These are phyloP conservation scores for Aspergillus novofumigatus DNA, from an alignment of 2,329 filamentous ascomycete species.

Conservation along the genomic window DNA sequence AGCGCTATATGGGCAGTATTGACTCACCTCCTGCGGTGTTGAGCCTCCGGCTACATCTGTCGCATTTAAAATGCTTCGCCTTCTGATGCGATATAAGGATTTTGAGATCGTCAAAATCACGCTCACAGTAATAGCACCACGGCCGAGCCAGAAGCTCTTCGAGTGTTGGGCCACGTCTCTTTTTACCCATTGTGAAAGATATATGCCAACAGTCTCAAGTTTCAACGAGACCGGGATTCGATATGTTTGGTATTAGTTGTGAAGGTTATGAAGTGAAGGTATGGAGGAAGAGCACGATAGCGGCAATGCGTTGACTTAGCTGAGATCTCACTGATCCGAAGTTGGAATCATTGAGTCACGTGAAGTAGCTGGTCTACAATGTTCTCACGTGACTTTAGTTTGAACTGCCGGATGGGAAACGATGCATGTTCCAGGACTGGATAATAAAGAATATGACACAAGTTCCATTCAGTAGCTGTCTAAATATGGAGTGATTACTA, in stretches of 20 bases:
- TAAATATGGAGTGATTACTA: background rate
- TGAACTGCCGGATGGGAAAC: background rate
- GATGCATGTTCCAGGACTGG: background rate
- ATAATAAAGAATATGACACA: background rate
- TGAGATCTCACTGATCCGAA: background rate
- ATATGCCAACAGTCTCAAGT: background rate
- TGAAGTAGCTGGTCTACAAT: background rate
- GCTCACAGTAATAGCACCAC: conserved; percentile 99
- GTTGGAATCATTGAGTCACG: background rate
- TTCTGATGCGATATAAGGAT: conserved; percentile 97
- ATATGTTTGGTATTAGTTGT: background rate
- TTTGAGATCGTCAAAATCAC: conserved; percentile 96
- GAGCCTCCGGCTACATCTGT: conserved; percentile 78
- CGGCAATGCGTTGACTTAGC: background rate
- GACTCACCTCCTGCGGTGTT: conserved; percentile 87
- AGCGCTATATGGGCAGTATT: conserved; percentile 2
- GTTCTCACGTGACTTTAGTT: background rate
- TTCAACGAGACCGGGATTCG: no score
- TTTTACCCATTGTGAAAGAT: conserved; percentile 68
- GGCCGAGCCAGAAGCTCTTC: conserved; percentile 83
- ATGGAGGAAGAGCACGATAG: background rate
- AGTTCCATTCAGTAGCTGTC: background rate
- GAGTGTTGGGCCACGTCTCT: conserved; percentile 80
- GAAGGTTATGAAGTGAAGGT: background rate
- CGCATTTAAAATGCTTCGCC: conserved; percentile 99